Evolutionary conservation across 2,329 filamentous ascomycete genomes (phyloP).

Genomic region (Phymatotrichopsis omnivora): DNA sequence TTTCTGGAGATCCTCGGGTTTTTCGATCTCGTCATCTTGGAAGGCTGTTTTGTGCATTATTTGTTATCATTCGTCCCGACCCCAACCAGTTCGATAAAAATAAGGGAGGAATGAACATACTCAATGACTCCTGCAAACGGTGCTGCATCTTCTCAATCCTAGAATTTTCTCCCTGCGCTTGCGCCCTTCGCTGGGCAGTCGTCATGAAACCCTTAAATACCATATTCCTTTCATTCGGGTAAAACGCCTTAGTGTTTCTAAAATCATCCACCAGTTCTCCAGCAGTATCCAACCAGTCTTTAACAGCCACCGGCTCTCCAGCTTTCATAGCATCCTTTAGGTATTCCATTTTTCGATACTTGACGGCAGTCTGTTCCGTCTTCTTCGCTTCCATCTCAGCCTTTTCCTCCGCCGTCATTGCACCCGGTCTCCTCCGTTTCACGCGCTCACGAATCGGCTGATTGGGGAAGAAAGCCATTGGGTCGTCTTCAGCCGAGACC

Average conservation of each 20-base stretch:
- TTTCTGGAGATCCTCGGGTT: slow-evolving; percentile 35
- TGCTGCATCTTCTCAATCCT: slow-evolving; percentile 38
- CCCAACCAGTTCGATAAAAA: background rate
- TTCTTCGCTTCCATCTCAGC: slow-evolving; percentile 35
- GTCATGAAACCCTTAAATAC: slow-evolving; percentile 40
- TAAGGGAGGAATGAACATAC: slow-evolving; percentile 29
- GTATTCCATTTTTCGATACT: slow-evolving; percentile 41
- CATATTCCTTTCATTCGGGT: slow-evolving; percentile 44
- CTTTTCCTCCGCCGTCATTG: slow-evolving; percentile 27
- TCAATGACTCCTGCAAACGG: slow-evolving; percentile 38
- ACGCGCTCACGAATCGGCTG: slow-evolving; percentile 19
- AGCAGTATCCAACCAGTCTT: slow-evolving; percentile 51
- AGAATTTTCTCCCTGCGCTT: slow-evolving; percentile 34
- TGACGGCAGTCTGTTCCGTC: slow-evolving; percentile 38
- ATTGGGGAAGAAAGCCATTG: slow-evolving; percentile 26
- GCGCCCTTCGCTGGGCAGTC: slow-evolving; percentile 36
- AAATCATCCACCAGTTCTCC: slow-evolving; percentile 51
- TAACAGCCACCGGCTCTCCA: slow-evolving; percentile 42
- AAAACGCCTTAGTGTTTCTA: slow-evolving; percentile 49
- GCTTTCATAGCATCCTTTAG: slow-evolving; percentile 41
- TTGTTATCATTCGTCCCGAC: slow-evolving; percentile 24
- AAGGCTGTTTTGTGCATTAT: slow-evolving; percentile 32
- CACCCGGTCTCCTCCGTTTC: slow-evolving; percentile 18
- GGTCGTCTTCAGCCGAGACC: slow-evolving; percentile 4
- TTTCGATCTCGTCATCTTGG: slow-evolving; percentile 32